Base-by-base conservation (phyloP, 495 filamentous ascomycete genomes). In the Trichocladium uniseriatum region DNA sequence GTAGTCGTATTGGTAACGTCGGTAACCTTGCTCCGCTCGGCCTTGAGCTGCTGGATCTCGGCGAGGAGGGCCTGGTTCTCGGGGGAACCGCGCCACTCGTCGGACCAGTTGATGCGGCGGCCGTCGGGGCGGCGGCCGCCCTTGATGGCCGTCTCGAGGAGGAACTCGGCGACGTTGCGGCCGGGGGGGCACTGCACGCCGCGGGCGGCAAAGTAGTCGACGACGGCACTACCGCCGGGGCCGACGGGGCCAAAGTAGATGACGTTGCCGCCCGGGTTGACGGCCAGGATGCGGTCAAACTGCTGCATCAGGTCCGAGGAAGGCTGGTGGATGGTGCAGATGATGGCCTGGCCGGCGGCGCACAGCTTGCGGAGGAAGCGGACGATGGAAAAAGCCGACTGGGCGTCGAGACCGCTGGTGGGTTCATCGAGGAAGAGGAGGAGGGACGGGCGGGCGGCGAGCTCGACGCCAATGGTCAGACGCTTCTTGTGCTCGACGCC, bases 401-500 rank as follows among this genome's bases (percentile, higher is more conserved):
- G 87, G 21, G 80, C 83, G 64, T 96, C 90, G 4, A 96, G 77
- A 45, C 90, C 90, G 43, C 80, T 85, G 3, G 86, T 89, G 3
- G 86, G 86, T 54, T 89, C 84, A 57, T 89, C 85, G 27, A 89
- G 65, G 62, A 89, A 89, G 49, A 89, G 76, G 5, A 88, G 56
- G 0, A 90, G 71, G 19, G 79, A 81, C 0, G 90, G 91, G 59
- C 89, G 89, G 5, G 90, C 88, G 3, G 87, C 90, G 1, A 97
- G 69, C 61, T 97, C 91, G 5, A 97, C 91, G 46, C 86, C 90
- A 48, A 97, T 95, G 2, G 90, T 95, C 3, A 95, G 54, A 20
- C 84, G 48, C 75, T 87, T 69, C 66, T 69, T 66, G 54, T 79
- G 60, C 53, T 79, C 75, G 0, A 79, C 72, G 11, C 86, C 87